Percentiles rank a stretch among this genome's conserved stretches.
phyloP scores from a whole-genome alignment of 1,139 yeast species.

The Tardiomyces blankii region DNA sequence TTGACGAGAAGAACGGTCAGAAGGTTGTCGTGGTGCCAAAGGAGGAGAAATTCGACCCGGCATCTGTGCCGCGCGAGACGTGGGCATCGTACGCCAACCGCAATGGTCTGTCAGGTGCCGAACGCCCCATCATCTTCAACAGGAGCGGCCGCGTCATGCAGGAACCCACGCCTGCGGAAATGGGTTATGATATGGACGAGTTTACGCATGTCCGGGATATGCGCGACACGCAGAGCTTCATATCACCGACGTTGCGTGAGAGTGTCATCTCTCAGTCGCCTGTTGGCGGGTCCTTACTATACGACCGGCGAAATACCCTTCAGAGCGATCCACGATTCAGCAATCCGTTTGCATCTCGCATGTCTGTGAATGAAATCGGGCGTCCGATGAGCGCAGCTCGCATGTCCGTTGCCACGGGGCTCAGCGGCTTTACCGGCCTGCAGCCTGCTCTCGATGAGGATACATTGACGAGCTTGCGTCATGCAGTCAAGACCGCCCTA shows the following conservation, averaged over 20 bases:
- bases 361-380: background rate
- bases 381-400: background rate
- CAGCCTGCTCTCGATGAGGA: conserved; percentile 11
- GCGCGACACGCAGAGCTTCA: background rate
- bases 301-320: background rate
- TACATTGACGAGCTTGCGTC: conserved; percentile 13
- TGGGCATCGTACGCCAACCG: conserved; percentile 27
- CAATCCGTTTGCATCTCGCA: background rate
- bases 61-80: conserved; percentile 23
- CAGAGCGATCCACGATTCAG: background rate
- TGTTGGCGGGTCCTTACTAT: background rate
- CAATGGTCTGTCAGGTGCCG: conserved; percentile 26
- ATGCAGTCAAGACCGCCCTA: conserved; percentile 21
- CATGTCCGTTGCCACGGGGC: background rate
- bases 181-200: background rate
- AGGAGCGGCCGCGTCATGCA: conserved; percentile 21
- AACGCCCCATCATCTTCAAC: conserved; percentile 24
- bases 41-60: conserved; percentile 21
- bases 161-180: conserved; percentile 11
- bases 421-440: background rate
- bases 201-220: background rate
- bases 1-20: conserved; percentile 29
- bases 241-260: background rate
- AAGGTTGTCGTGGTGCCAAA: conserved; percentile 24
- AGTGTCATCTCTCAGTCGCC: background rate